Conservation (phyloP, 2,329 filamentous ascomycete genomes). For the Plenodomus biglobosus region DNA sequence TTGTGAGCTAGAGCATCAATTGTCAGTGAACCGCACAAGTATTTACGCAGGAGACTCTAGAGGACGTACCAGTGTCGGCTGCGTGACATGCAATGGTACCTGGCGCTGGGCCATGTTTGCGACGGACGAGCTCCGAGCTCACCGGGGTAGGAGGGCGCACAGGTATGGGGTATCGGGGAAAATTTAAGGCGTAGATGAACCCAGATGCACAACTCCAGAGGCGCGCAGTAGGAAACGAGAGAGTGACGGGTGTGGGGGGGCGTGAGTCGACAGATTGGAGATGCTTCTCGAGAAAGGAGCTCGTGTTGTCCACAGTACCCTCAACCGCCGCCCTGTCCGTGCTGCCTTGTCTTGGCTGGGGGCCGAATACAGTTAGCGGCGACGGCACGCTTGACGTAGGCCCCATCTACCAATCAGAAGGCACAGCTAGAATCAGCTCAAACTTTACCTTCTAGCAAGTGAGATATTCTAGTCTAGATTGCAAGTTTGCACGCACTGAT, state of each 20-base stretch:
- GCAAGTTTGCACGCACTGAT: too few species aligned
- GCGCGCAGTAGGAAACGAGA: slow-evolving; percentile 44
- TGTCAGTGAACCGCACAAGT: slow-evolving; percentile 30
- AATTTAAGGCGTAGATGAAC: slow-evolving; percentile 37
- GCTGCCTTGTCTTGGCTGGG: slow-evolving; percentile 12
- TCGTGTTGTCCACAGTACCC: slow-evolving; percentile 28
- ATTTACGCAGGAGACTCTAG: slow-evolving; percentile 1
- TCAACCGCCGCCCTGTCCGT: slow-evolving; percentile 12
- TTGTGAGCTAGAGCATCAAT: slow-evolving; percentile 45
- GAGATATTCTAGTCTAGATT: too few species aligned
- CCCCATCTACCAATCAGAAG: background rate
- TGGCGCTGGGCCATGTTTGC: slow-evolving; percentile 69
- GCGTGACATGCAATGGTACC: slow-evolving; percentile 78
- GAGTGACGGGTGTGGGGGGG: slow-evolving; percentile 32
- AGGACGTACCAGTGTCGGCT: slow-evolving; percentile 72
- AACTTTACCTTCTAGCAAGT: too few species aligned
- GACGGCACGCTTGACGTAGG: background rate
- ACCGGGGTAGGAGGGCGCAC: slow-evolving; percentile 37
- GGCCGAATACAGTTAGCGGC: slow-evolving; percentile 10
- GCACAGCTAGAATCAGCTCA: background rate
- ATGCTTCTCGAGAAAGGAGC: slow-evolving; percentile 31
- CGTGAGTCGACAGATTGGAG: slow-evolving; percentile 26
- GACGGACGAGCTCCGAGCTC: slow-evolving; percentile 44
- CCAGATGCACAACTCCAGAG: slow-evolving; percentile 43
- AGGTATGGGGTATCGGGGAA: slow-evolving; percentile 38